Base-by-base conservation (phyloP, 805 yeast genomes). In the Wickerhamomyces sydowiorum region DNA sequence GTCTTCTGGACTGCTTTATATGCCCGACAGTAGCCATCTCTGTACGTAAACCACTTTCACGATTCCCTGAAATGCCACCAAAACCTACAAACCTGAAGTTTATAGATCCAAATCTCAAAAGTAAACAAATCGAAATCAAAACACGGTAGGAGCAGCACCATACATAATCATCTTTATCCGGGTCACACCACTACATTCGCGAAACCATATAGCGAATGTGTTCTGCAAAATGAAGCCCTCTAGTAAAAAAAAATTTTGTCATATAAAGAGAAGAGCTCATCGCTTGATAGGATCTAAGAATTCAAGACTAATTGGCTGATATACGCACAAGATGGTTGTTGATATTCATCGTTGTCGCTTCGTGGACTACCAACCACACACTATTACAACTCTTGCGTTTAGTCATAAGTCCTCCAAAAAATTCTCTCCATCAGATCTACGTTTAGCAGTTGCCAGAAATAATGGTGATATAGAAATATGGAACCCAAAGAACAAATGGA, bases 391-490 rank as follows among this genome's bases (percentile, higher is more conserved):
- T 1, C 64, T 85, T 39, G 82, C 86, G 3, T 91, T 89, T 60
- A 84, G 91, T 27, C 86, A 79, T 57, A 59, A 63, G 5, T 75
- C 86, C 0, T 64, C 69, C 4, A 60, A 65, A 18, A 69, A 69
- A 36, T 52, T 67, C 23, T 68, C 79, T 1, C 80, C 78, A 22
- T 63, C 61, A 20, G 81, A 76, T 45, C 67, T 88, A 42, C 72
- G 96, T 45, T 65, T 93, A 30, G 97, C 98, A 1, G 85, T 91
- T 6, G 98, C 96, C 24, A 75, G 97, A 60, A 77, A 87, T 36
- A 90, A 93, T 59, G 99, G 99, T 31, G 90, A 90, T 56, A 85
- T 93, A 45, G 99, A 93, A 63, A 80, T 93, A 27, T 91, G 98
- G 96, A 87, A 87, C 60, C 96, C 96, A 32, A 72, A 80, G 53